Percentiles rank a stretch among this genome's conserved stretches.
Conservation (phyloP, 2,329 filamentous ascomycete species). For the Diplodia scrobiculata region DNA sequence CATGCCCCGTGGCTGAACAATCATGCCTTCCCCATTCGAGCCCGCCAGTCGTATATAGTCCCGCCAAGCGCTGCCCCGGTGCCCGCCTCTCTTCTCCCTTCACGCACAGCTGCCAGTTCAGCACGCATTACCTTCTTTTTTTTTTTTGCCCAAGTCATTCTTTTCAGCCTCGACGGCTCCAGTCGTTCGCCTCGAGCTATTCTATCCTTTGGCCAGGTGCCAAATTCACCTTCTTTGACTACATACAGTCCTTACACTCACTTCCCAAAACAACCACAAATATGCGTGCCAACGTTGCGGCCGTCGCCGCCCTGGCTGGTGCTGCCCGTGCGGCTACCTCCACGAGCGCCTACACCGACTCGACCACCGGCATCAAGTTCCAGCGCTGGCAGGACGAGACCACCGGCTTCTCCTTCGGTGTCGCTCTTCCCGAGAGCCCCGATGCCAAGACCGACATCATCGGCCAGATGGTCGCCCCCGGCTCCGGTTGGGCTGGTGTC, state of each 20-base stretch:
- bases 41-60: constrained; percentile 7
- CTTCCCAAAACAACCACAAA: constrained; percentile 6
- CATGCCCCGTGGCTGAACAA: constrained; percentile 14
- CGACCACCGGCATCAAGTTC: constrained; percentile 42
- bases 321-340: constrained; percentile 15
- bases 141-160: constrained; percentile 11
- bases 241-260: constrained; percentile 7
- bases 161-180: constrained; percentile 28
- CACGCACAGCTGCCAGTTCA: constrained; percentile 28
- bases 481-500: constrained; percentile 57
- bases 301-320: constrained; percentile 22
- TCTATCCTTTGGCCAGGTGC: constrained; percentile 28
- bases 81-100: not conserved
- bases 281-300: constrained; percentile 21
- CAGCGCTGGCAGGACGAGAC: constrained; percentile 37
- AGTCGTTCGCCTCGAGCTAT: constrained; percentile 25
- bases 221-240: constrained; percentile 10
- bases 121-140: constrained; percentile 21
- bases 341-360: constrained; percentile 34
- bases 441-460: constrained; percentile 55
- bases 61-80: constrained; percentile 14
- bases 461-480: constrained; percentile 51
- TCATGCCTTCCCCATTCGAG: constrained; percentile 25
- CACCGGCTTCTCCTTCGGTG: constrained; percentile 53
- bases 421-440: constrained; percentile 55